Conservation (phyloP, 257 asterid species). For the Gardenia jasminoides region DNA sequence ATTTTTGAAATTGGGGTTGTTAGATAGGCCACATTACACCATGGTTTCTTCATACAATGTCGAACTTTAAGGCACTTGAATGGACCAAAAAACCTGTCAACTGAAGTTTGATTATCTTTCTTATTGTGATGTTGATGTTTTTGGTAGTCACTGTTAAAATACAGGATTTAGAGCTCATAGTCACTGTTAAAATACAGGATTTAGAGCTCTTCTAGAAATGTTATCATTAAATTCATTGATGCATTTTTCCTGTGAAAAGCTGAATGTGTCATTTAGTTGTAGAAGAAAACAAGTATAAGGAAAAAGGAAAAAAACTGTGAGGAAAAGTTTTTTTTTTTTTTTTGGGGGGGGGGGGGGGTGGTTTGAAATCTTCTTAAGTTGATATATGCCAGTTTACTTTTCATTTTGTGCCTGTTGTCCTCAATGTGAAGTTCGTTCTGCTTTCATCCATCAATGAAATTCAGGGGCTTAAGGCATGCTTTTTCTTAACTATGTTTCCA, state of each 20-base stretch:
- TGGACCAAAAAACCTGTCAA: neutral
- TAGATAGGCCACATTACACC: neutral
- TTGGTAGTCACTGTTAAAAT: neutral
- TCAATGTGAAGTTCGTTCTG: neutral
- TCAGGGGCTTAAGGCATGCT: neutral
- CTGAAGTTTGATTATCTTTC: neutral
- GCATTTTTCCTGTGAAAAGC: neutral
- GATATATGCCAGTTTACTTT: neutral
- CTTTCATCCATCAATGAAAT: neutral
- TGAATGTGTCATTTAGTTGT: neutral
- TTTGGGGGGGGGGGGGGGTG: too few species aligned
- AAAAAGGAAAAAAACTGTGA: too few species aligned
- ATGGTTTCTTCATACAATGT: neutral
- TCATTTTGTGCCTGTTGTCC: neutral
- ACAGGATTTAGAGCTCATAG: neutral
- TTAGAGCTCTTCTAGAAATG: neutral
- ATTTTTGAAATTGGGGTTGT: neutral
- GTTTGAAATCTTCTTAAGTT: too few species aligned
- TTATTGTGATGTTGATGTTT: neutral
- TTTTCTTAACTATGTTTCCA: slow-evolving; percentile 47
- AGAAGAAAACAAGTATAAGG: neutral
- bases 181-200: neutral
- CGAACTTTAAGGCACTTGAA: neutral
- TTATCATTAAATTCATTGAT: neutral
- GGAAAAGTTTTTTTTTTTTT: too few species aligned